Evolutionary conservation across 2,329 filamentous ascomycete genomes (phyloP), one percentile per base, ranked within the genome.

Genomic region (Colletotrichum neosansevieriae): DNA sequence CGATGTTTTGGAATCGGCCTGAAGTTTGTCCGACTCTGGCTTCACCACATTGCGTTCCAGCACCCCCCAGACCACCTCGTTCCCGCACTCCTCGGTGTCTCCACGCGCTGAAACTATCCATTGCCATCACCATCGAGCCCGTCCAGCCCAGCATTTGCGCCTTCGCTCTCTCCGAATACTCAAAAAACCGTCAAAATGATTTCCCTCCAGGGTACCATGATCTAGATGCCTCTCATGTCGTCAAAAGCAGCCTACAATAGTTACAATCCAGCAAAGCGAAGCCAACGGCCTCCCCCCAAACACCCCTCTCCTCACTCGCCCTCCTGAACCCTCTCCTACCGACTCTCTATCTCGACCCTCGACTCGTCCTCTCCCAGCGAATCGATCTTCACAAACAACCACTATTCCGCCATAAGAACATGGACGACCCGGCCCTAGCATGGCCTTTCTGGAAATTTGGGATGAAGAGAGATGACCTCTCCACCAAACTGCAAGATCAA

Each of bases 361-460:
- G 47, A 51, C 36, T 51, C 38, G 59, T 42, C 36, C 49, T 56
- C 17, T 21, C 13, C 17, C 36, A 12, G 15, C 42, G 17, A 17
- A 29, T 45, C 62, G 17, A 17, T 15, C 49, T 32, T 36, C 29
- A 51, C n/a, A 29, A 17, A 40, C 17, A 36, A 34, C 47, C 47
- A 44, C 42, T 1, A 38, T n/a, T 24, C 17, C 36, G 24, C 56
- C 32, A 13, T 58, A 38, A 44, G 60, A 63, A 73, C 69, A 89
- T 89, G 87, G 86, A 88, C 77, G 86, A 88, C 63, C 82, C 81
- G 36, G 80, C 77, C 71, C 80, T 78, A 75, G 79, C 82, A 72
- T 89, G 87, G 87, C 87, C 87, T 49, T 83, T 84, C 73, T 89
- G 87, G 86, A 89, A 89, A 77, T 89, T 89, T 80, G 86, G 86